A percentile compares a stretch with the other conserved stretches of the same genome.
Conservation (phyloP, 257 asterid species). For the Solanum piurae region DNA sequence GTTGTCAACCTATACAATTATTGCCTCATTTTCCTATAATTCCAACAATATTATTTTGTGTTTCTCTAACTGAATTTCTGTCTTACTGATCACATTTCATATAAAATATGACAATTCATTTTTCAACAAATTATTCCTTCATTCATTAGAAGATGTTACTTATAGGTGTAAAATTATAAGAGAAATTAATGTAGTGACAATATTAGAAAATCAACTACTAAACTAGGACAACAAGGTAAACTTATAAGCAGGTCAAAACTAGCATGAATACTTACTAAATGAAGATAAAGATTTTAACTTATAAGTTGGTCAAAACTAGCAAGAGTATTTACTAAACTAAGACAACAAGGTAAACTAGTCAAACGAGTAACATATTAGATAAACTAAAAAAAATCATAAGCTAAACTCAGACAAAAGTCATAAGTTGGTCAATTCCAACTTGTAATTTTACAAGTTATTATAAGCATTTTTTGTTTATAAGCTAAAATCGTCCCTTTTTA, state of each 20-base stretch:
- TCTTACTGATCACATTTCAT: neutral
- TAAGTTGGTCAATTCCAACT: neutral
- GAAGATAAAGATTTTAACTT: neutral
- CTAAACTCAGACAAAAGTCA: neutral
- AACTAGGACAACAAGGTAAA: neutral
- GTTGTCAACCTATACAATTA: constrained; percentile 8
- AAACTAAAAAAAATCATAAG: neutral
- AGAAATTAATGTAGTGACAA: neutral
- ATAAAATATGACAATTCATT: neutral
- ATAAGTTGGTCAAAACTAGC: neutral
- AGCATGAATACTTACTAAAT: neutral
- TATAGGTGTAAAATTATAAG: neutral
- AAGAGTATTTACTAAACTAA: neutral
- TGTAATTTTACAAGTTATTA: neutral
- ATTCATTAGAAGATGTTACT: neutral
- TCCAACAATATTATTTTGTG: neutral
- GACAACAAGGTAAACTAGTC: neutral
- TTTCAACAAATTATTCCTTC: neutral
- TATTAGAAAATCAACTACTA: neutral
- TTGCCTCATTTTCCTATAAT: constrained; percentile 2
- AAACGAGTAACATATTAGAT: neutral
- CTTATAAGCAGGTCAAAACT: neutral
- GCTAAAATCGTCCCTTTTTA: neutral
- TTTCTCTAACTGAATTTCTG: neutral
- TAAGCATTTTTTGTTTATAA: neutral